Base-by-base conservation (phyloP, 2,329 filamentous ascomycete genomes). In the Cercospora sp. region DNA sequence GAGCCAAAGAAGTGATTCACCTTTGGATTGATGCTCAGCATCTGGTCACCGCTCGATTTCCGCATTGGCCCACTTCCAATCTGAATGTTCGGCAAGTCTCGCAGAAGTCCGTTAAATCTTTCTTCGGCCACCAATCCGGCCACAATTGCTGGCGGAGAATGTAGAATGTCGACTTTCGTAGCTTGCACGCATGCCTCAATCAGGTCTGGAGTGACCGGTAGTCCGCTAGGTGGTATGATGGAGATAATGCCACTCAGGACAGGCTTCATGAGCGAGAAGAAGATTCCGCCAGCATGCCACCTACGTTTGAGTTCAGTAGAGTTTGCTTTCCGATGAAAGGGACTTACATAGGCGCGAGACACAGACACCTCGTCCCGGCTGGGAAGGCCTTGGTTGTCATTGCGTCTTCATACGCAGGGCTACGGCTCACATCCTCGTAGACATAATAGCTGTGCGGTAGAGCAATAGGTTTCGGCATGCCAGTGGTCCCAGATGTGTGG, bases 401-500 rank as follows among this genome's bases (percentile, higher is more conserved):
- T 26, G 48, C 18, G 48, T 58, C 26, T 13, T 12, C 13, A 65
- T 60, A 31, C 5, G 18, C n/a, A 12, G n/a, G 26, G 13, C 6
- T 3, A n/a, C 53, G 63, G 31, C 45, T 65, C 9, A 42, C 10
- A n/a, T 60, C 36, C 55, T 65, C 63, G 26, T 51, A 60, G 6
- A 48, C 57, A 31, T 65, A 60, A 42, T 65, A 65, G 13, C 36
- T 64, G 40, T 72, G 68, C 13, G 33, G 60, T 5, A 67, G 45
- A 1, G 26, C 13, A 20, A 72, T 60, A 2, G 60, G 26, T 30
- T 72, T 72, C 1, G 68, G 70, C n/a, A 55, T 42, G 2, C 68
- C 70, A 31, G 68, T 72, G 13, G 68, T 66, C 5, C 70, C 70
- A 12, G 60, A 65, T 10, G 68, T 72, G 55, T 72, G 70, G 3